Conservation (phyloP, 306 rosid genomes). For the Trichosanthes cucumerina region DNA sequence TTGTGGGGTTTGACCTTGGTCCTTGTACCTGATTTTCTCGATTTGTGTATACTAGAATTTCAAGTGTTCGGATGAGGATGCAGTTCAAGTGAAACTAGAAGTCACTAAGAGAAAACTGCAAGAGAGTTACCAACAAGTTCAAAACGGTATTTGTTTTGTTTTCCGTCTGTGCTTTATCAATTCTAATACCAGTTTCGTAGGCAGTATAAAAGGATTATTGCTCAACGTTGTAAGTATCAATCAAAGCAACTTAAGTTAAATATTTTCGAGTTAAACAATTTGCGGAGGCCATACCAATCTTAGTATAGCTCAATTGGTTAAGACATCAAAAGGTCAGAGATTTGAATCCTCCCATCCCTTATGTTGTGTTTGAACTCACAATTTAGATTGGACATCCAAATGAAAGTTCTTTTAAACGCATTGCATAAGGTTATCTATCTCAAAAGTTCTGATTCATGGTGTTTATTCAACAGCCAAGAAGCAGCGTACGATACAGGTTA, state of each 20-base stretch:
- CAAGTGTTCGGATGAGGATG: conserved; percentile 46
- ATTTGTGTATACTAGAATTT: conserved; percentile 27
- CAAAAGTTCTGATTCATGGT: conserved; percentile 5
- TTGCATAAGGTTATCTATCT: background rate
- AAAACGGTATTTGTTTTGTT: conserved; percentile 44
- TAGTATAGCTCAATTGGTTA: too few species aligned
- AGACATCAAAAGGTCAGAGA: background rate
- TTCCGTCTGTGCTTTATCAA: background rate
- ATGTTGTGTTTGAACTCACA: too few species aligned
- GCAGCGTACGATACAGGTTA: conserved; percentile 84
- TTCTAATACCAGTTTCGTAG: background rate
- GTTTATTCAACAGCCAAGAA: conserved; percentile 57
- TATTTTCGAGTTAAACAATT: background rate
- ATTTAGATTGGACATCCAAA: background rate
- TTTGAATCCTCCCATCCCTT: too few species aligned
- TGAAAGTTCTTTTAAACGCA: background rate
- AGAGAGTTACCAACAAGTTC: conserved; percentile 86
- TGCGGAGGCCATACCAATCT: background rate
- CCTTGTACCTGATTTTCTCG: conserved; percentile 20
- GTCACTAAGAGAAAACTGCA: conserved; percentile 95
- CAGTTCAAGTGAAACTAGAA: conserved; percentile 66
- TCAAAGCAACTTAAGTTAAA: background rate
- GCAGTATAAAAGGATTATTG: background rate
- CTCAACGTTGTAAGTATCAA: background rate
- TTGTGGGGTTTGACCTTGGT: background rate